Evolutionary conservation across 768 basidiomycete species (phyloP).

Genomic region (Paxillus ammoniavirescens): DNA sequence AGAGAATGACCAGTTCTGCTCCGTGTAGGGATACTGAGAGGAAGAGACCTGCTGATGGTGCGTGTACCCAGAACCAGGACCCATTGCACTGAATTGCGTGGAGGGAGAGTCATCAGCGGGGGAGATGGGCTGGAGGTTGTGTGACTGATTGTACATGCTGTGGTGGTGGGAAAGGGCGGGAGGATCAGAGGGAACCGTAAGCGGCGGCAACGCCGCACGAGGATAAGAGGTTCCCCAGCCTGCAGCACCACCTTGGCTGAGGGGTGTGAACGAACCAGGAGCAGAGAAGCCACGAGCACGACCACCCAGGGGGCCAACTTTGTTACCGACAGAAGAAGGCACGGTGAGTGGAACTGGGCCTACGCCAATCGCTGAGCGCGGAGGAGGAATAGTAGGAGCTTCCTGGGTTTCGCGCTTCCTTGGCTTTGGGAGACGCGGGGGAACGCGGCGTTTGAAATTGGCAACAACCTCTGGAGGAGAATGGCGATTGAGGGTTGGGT

Average conservation of each 20-base stretch:
- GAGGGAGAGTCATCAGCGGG: conserved; percentile 69
- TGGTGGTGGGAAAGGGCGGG: conserved; percentile 57
- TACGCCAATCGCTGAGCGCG: conserved; percentile 73
- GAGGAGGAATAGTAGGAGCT: conserved; percentile 67
- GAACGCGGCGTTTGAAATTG: conserved; percentile 94
- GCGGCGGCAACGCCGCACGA: conserved; percentile 70
- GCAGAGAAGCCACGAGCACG: conserved; percentile 81
- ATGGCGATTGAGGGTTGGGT: conserved; percentile 87
- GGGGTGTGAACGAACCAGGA: conserved; percentile 75
- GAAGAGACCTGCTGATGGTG: conserved; percentile 40
- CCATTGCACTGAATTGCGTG: conserved; percentile 43
- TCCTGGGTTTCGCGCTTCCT: conserved; percentile 76
- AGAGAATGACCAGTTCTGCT: conserved; percentile 55
- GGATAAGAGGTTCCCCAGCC: conserved; percentile 62
- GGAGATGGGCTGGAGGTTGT: conserved; percentile 62
- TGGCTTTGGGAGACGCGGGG: conserved; percentile 87
- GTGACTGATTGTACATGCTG: conserved; percentile 57
- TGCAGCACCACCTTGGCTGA: conserved; percentile 53
- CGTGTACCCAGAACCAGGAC: conserved; percentile 27
- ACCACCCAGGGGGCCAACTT: conserved; percentile 45
- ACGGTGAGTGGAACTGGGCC: conserved; percentile 65
- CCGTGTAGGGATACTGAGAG: conserved; percentile 62
- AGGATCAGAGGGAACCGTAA: conserved; percentile 79
- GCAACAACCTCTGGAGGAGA: conserved; percentile 89
- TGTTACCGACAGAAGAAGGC: conserved; percentile 43